Base-by-base conservation (phyloP, 208 protist species). In the Trypanosoma lewisi region DNA sequence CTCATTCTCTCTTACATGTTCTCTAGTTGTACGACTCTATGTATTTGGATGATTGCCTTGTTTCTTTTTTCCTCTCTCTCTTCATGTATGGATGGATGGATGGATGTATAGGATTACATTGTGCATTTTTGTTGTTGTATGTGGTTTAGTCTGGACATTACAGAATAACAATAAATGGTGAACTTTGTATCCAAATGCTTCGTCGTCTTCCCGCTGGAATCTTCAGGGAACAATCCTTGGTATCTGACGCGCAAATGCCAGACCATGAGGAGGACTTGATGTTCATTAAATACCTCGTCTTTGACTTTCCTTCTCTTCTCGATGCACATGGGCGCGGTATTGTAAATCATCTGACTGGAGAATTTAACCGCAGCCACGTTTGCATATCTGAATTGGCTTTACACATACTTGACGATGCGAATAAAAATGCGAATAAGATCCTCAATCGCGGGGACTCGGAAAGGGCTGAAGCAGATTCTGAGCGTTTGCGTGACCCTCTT, bases 221-320 rank as follows among this genome's bases (percentile, higher is more conserved):
- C 6, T 71, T 71, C 41, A 33, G 37, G 33, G 21, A 41, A 12
- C 9, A 25, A 25, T 30, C 16, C 6, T 36, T 54, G 9, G 25
- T 33, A 21, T 14, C 9, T 16, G n/a, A 8, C 6, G 25, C 6
- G 1, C 14, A 2, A 31, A 25, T 14, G 17, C 7, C 0, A n/a
- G 7, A 31, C 39, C 8, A 2, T 25, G 28, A 42, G 11, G 39
- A 42, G 8, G 41, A 33, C n/a, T 60, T 53, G 37, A 27, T 34
- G 16, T 44, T 31, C 23, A 0, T 17, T 4, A 36, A 57, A 25
- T 39, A 50, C 31, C 50, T 71, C 11, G 12, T 71, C 8, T 71
- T 71, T 34, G 65, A 71, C 21, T 28, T 71, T 23, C 45, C 33
- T 7, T 71, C 65, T 2, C 45, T 71, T 21, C n/a, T 71, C 1